Percentiles rank a stretch among this genome's conserved stretches.
These are phyloP conservation scores for Pichia kluyveri DNA, from an alignment of 805 yeast species.

Conservation along the genomic window DNA sequence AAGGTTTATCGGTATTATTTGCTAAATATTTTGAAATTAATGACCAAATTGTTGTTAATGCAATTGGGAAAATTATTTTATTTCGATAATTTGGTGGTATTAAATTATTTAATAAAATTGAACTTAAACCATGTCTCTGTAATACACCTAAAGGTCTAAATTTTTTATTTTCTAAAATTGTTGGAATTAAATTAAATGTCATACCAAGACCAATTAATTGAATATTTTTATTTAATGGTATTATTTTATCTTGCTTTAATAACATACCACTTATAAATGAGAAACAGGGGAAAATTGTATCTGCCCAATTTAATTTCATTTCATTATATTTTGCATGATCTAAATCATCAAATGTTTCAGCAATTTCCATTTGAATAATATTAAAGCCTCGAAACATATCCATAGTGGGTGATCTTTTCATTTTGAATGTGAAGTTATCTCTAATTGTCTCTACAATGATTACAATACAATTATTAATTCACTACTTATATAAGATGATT, in stretches of 20 bases:
- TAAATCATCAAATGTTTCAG: conserved; percentile 12
- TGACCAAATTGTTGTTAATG: conserved; percentile 21
- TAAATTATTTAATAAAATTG: conserved; percentile 10
- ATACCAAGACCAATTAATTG: conserved; percentile 15
- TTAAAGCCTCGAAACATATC: conserved; percentile 13
- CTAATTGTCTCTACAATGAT: no score
- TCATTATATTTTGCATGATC: conserved; percentile 14
- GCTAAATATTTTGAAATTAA: conserved; percentile 18
- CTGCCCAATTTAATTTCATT: conserved; percentile 13
- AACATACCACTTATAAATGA: conserved; percentile 14
- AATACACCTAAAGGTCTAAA: conserved; percentile 14
- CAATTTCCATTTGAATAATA: conserved; percentile 15
- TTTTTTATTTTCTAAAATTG: conserved; percentile 7
- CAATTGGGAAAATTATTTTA: conserved; percentile 2
- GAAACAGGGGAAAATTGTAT: conserved; percentile 16
- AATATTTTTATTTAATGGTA: conserved; percentile 9
- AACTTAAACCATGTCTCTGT: conserved; percentile 15
- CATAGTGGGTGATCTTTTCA: neutral
- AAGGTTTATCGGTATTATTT: conserved; percentile 19
- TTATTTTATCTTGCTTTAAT: neutral
- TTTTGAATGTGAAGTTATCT: no score
- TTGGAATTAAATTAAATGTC: conserved; percentile 12
- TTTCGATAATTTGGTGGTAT: neutral
- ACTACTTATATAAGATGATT: no score
- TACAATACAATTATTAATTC: no score